These are phyloP conservation scores for Grosmannia clavigera DNA, from an alignment of 2,329 filamentous ascomycete genomes.

Conservation along the genomic window DNA sequence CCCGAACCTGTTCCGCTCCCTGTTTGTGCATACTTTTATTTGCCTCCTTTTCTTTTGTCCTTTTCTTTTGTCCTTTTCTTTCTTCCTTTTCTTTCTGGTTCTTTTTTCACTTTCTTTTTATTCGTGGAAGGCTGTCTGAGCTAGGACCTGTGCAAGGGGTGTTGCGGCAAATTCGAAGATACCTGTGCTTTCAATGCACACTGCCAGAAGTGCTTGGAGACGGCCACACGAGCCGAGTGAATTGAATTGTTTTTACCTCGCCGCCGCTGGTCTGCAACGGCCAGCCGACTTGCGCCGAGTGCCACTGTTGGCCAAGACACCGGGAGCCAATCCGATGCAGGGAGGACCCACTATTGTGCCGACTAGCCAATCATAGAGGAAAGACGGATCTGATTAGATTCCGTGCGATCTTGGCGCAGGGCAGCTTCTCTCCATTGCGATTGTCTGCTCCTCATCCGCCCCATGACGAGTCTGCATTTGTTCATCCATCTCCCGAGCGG, in stretches of 20 bases:
- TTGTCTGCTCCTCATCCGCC: not conserved
- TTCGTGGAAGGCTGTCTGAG: not conserved
- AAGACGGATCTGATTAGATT: constrained; percentile 13
- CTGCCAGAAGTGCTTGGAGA: too few species aligned
- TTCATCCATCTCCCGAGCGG: not conserved
- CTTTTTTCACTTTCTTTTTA: not conserved
- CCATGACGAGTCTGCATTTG: not conserved
- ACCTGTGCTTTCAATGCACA: too few species aligned
- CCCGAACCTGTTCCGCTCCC: not conserved
- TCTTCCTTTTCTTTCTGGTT: not conserved
- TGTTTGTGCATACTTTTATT: not conserved
- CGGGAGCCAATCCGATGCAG: not conserved
- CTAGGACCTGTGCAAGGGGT: not conserved
- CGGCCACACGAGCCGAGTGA: too few species aligned
- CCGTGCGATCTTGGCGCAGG: not conserved
- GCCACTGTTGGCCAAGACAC: not conserved
- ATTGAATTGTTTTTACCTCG: too few species aligned
- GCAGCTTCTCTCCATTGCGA: not conserved
- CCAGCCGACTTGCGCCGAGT: not conserved
- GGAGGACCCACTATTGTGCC: not conserved
- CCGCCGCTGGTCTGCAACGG: not conserved
- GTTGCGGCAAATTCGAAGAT: not conserved
- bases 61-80: not conserved
- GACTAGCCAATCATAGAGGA: constrained; percentile 4
- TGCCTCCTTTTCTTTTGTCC: not conserved